phyloP scores from a whole-genome alignment of 192 early-diverging fungal genomes.

The Irineochytrium annulatum region DNA sequence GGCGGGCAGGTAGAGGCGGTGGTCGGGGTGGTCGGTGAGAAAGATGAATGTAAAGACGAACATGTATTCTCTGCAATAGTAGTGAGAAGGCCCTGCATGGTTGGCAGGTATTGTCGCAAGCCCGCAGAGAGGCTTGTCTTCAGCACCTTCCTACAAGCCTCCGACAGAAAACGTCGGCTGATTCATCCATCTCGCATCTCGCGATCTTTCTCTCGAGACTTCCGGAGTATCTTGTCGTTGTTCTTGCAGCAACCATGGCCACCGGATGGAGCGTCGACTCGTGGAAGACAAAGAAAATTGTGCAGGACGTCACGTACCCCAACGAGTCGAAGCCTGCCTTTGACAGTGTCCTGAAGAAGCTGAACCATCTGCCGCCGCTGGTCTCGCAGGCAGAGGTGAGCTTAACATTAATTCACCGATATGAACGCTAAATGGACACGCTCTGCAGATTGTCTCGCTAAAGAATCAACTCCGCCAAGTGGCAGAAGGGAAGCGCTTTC shows the following conservation, averaged over 20 bases:
- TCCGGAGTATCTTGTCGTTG: no score
- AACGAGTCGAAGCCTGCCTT: constrained; percentile 70
- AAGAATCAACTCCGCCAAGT: constrained; percentile 81
- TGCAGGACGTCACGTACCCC: constrained; percentile 88
- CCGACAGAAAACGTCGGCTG: no score
- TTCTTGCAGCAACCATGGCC: background rate
- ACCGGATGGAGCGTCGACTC: constrained; percentile 36
- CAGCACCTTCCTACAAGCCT: no score
- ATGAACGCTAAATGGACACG: background rate
- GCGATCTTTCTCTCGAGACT: no score
- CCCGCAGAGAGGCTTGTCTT: no score
- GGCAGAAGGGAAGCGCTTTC: constrained; percentile 84
- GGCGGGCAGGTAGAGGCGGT: no score
- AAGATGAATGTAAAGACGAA: no score
- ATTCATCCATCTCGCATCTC: no score
- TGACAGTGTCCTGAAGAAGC: constrained; percentile 65
- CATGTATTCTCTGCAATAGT: no score
- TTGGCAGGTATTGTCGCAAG: no score
- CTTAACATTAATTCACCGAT: background rate
- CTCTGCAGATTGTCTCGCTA: constrained; percentile 69
- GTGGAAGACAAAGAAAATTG: constrained; percentile 41
- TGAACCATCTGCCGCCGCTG: constrained; percentile 80
- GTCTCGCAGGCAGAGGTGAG: constrained; percentile 80
- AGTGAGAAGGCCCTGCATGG: no score
- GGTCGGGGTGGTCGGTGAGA: no score